Conservation (phyloP, 2,329 filamentous ascomycete genomes). For the Penicillium sp. region DNA sequence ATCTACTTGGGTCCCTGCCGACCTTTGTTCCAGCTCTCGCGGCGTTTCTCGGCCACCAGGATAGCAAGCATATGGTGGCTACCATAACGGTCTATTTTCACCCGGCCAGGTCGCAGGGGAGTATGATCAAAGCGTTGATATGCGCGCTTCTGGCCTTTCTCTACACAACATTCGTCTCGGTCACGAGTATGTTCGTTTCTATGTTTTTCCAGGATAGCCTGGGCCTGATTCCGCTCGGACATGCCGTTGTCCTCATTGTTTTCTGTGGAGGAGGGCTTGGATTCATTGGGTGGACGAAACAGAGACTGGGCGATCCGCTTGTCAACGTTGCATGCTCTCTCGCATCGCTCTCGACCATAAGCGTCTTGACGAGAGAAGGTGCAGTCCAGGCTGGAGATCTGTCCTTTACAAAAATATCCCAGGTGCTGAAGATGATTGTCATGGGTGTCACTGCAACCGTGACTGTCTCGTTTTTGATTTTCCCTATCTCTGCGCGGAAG, state of each 20-base stretch:
- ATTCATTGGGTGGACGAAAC: slow-evolving; percentile 86
- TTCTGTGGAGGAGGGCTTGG: slow-evolving; percentile 88
- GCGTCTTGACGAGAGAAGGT: slow-evolving; percentile 87
- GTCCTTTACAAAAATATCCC: slow-evolving; percentile 78
- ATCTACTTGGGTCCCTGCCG: slow-evolving; percentile 81
- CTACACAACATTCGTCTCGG: slow-evolving; percentile 76
- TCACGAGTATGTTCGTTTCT: slow-evolving; percentile 87
- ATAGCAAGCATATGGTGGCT: slow-evolving; percentile 92
- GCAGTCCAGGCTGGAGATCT: slow-evolving; percentile 82
- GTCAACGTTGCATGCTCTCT: slow-evolving; percentile 86
- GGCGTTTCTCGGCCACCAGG: slow-evolving; percentile 75
- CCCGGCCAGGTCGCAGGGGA: slow-evolving; percentile 81
- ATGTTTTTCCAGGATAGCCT: slow-evolving; percentile 74
- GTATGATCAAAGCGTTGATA: slow-evolving; percentile 84
- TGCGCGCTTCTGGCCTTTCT: slow-evolving; percentile 77
- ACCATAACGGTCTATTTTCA: slow-evolving; percentile 96
- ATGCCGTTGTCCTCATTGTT: slow-evolving; percentile 77
- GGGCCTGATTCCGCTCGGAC: slow-evolving; percentile 71
- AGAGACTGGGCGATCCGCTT: slow-evolving; percentile 75
- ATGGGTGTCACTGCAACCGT: slow-evolving; percentile 75
- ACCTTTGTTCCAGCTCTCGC: slow-evolving; percentile 80
- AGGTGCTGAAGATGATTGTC: slow-evolving; percentile 82
- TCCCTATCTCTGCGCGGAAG: slow-evolving; percentile 76
- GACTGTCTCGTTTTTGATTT: slow-evolving; percentile 76
- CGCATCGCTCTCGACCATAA: slow-evolving; percentile 86